Base-by-base conservation (phyloP, 169 alveolate species). In the Plasmodium knowlesi region DNA sequence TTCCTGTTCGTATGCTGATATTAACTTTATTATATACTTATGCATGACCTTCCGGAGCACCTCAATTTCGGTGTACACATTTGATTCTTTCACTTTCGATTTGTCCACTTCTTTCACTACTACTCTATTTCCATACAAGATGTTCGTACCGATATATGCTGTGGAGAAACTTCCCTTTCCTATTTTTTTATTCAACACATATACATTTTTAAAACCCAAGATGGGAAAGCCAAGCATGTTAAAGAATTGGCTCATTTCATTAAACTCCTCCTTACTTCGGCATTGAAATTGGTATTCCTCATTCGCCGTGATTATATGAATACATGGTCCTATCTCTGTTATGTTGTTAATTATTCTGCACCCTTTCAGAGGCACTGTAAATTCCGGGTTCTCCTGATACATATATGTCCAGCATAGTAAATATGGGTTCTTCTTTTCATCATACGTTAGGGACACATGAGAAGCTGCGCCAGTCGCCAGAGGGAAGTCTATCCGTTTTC, bases 1-100 rank as follows among this genome's bases (percentile, higher is more conserved):
- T 85, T 93, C 95, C 81, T 97, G 98, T 67, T 96, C 97, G 93
- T 96, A 97, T 37, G 98, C 96, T 57, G 97, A 97, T 86, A 96
- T 96, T 86, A 97, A 93, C 92, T 97, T 96, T 74, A 97, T 96
- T 8, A 96, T 95, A 94, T 96, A 96, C 14, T 97, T 97, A 92
- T 97, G 98, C 94, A 96, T 96, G 37, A 97, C 96, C 73, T 93
- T 95, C 53, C 97, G 93, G 39, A 97, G 85, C 8, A 96, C 97
- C 86, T 96, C 98, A 25, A 97, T 97, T 95, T 97, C 98, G 25
- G 97, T 95, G 70, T 95, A 95, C 41, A 95, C 97, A 82, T 95
- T 95, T 34, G 97, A 95, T 88, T 95, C 97, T 25, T 95, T 95
- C 3, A 95, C 97, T 92, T 95, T 95, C 30, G 95, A 93, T 74